A percentile compares a stretch with the other conserved stretches of the same genome.
Conservation (phyloP, 371 early-diverging fungal species). For the Saksenaea oblongispora region DNA sequence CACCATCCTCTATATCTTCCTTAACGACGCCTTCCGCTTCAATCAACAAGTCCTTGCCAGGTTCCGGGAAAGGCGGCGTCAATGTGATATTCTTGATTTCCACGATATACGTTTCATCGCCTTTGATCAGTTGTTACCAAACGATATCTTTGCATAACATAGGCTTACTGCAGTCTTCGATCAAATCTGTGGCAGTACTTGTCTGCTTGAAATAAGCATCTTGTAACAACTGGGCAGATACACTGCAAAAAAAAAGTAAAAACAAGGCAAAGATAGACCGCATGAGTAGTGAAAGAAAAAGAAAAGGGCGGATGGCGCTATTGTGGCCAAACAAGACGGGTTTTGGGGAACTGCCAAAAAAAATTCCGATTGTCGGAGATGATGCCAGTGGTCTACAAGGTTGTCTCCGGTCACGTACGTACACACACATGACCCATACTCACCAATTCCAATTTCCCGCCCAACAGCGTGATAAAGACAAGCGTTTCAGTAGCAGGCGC, state of each 20-base stretch:
- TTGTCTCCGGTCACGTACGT: too few species aligned
- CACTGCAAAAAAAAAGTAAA: background rate
- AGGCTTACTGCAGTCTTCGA: constrained; percentile 10
- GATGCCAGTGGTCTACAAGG: too few species aligned
- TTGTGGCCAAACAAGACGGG: too few species aligned
- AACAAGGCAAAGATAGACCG: background rate
- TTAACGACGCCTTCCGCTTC: constrained; percentile 48
- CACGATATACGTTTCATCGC: constrained; percentile 14
- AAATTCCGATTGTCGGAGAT: too few species aligned
- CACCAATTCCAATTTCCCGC: too few species aligned
- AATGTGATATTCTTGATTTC: constrained; percentile 20
- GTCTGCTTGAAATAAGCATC: background rate
- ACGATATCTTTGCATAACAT: background rate
- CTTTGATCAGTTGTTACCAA: background rate
- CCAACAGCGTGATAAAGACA: too few species aligned
- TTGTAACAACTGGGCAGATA: background rate
- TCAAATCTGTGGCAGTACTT: background rate
- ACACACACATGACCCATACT: too few species aligned
- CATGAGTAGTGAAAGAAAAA: background rate
- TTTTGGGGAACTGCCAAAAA: too few species aligned
- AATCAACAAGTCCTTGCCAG: constrained; percentile 54
- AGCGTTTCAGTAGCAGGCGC: too few species aligned
- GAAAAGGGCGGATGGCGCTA: too few species aligned
- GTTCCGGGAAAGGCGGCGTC: constrained; percentile 49
- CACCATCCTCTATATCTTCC: constrained; percentile 53